phyloP scores from a whole-genome alignment of 1,284 basidiomycete species.

The Phylloboletellus chloephorus region DNA sequence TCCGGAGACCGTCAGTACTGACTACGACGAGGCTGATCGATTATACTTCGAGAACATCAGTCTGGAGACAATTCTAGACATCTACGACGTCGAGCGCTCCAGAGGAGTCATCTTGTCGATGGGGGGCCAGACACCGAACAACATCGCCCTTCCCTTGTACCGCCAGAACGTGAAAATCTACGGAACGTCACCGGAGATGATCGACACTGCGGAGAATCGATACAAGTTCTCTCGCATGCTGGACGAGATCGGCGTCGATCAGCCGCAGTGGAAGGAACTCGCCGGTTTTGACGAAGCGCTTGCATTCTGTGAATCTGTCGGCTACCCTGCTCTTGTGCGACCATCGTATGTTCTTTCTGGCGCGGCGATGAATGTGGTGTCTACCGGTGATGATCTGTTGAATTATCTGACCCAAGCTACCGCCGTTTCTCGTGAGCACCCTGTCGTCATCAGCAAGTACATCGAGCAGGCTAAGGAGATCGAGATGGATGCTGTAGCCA shows the following conservation, averaged over 20 bases:
- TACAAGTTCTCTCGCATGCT: constrained; percentile 99
- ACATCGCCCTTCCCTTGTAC: constrained; percentile 90
- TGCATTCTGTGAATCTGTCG: constrained; percentile 84
- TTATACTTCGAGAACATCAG: constrained; percentile 99
- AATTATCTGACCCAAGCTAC: constrained; percentile 95
- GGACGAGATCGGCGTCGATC: constrained; percentile 97
- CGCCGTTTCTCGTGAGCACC: constrained; percentile 94
- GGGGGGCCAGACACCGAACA: constrained; percentile 99
- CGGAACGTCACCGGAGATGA: constrained; percentile 99
- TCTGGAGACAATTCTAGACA: constrained; percentile 93
- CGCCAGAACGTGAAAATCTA: constrained; percentile 98
- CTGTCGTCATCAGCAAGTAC: constrained; percentile 98
- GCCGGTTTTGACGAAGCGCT: constrained; percentile 88
- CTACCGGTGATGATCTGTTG: constrained; percentile 84
- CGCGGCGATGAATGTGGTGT: constrained; percentile 99
- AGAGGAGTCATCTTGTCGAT: constrained; percentile 94
- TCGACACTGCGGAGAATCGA: constrained; percentile 97
- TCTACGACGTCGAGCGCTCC: constrained; percentile 89
- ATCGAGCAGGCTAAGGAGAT: constrained; percentile 99
- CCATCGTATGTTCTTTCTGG: constrained; percentile 98
- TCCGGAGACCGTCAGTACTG: constrained; percentile 97
- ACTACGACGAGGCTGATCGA: constrained; percentile 98
- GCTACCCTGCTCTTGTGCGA: constrained; percentile 93
- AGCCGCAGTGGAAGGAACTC: constrained; percentile 96
- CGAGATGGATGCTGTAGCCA: constrained; percentile 98